phyloP scores from a whole-genome alignment of 140 eudicot genomes.

The Ambrosia hybrid region DNA sequence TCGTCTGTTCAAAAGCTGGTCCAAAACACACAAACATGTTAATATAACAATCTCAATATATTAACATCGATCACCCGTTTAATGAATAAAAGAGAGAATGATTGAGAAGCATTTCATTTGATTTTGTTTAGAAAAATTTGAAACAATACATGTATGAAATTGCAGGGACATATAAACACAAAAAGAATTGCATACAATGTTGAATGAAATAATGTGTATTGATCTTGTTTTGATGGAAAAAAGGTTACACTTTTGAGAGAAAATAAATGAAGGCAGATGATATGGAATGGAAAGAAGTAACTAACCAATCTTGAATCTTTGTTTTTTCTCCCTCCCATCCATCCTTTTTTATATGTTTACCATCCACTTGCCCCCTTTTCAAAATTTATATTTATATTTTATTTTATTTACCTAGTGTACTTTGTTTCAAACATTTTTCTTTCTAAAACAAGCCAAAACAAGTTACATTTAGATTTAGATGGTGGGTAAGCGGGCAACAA shows the following conservation, averaged over 20 bases:
- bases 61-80: too few relatives aligned
- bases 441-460: too few relatives aligned
- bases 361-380: slow-evolving; percentile 17
- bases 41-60: too few relatives aligned
- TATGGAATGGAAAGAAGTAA: background rate
- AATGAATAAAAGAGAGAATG: too few relatives aligned
- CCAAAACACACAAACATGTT: background rate
- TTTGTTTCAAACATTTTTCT: background rate
- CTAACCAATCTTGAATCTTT: background rate
- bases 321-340: background rate
- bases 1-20: slow-evolving; percentile 21
- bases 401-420: background rate
- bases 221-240: background rate
- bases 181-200: background rate
- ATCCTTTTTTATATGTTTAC: slow-evolving; percentile 3
- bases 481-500: too few relatives aligned
- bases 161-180: background rate
- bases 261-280: background rate
- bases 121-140: background rate
- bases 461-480: too few relatives aligned
- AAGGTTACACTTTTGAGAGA: background rate
- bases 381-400: too few relatives aligned
- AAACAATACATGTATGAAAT: background rate
- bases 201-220: too few relatives aligned
- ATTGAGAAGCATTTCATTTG: background rate